phyloP scores from a whole-genome alignment of 441 rosid species.

The Euphorbia celastroides region DNA sequence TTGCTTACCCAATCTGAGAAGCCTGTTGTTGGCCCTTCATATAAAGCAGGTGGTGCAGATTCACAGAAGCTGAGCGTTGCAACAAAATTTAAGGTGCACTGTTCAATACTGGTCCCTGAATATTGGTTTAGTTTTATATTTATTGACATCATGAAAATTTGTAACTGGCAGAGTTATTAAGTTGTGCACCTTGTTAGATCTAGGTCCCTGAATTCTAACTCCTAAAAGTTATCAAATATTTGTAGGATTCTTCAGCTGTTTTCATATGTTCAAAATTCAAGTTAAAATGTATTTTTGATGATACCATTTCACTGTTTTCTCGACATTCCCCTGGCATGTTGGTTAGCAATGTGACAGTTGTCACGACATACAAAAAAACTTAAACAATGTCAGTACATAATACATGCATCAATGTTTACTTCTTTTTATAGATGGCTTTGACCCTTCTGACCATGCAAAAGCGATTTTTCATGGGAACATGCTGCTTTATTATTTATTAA shows the following conservation, averaged over 20 bases:
- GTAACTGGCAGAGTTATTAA: not conserved
- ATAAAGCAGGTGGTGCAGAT: constrained; percentile 97
- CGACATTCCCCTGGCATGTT: not conserved
- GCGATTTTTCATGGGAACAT: too few relatives aligned
- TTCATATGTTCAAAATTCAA: not conserved
- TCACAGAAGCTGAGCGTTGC: constrained; percentile 93
- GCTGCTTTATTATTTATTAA: constrained; percentile 17
- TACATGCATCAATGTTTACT: not conserved
- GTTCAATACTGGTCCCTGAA: constrained; percentile 6
- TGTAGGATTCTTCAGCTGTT: not conserved
- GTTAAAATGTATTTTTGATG: not conserved
- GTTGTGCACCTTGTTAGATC: constrained; percentile 1
- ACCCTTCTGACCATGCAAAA: too few relatives aligned
- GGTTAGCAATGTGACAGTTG: not conserved
- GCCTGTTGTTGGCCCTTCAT: constrained; percentile 72
- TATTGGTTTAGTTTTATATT: not conserved
- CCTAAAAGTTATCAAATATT: not conserved
- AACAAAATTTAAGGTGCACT: constrained; percentile 83
- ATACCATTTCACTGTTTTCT: not conserved
- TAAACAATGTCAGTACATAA: not conserved
- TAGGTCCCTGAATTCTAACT: not conserved
- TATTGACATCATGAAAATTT: not conserved
- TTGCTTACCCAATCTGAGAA: constrained; percentile 83
- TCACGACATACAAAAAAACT: not conserved
- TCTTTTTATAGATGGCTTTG: not conserved